Base-by-base conservation (phyloP, 805 yeast genomes). In the Candida methanosorbosa region DNA sequence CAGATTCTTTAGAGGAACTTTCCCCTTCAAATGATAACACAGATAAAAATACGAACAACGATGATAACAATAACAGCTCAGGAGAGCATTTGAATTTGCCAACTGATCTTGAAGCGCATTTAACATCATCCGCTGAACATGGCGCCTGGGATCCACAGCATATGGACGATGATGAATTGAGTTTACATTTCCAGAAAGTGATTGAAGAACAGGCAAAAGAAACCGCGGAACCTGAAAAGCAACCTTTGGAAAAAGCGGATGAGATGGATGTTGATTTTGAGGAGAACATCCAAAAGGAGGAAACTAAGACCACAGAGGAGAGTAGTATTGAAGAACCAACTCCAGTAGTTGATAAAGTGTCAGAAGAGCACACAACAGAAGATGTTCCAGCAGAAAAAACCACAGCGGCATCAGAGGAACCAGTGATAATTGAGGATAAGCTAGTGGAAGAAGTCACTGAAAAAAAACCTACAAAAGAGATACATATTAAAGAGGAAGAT, bases 121-220 rank as follows among this genome's bases (percentile, higher is more conserved):
- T 28, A n/a, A 28, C 12, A 4, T n/a, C 8, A n/a, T 9, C 30
- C 9, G 23, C 11, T n/a, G 30, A 5, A 11, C 16, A n/a, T n/a
- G n/a, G 27, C 9, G 25, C 5, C 5, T 25, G 27, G 27, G 27
- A 18, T 13, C 16, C 9, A 4, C 23, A 28, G 18, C 30, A 18
- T 18, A 28, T 28, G 23, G 30, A 50, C 18, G 56, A 50, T 32
- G 56, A 54, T 16, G 59, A 54, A 30, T 44, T 53, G 31, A 50
- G 45, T 36, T 32, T 43, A 7, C 57, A 52, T 36, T 29, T 53
- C 14, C 55, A 50, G 18, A 50, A 52, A 23, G 44, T 52, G 12
- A 50, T 54, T 12, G 44, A 36, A 2, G 48, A 43, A n/a, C 18
- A 29, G 12, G n/a, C 18, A 14, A 5, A 19, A 29, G 24, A 16